Base-by-base conservation (phyloP, 352 stramenopile genomes). In the Phytopythium helicoides region DNA sequence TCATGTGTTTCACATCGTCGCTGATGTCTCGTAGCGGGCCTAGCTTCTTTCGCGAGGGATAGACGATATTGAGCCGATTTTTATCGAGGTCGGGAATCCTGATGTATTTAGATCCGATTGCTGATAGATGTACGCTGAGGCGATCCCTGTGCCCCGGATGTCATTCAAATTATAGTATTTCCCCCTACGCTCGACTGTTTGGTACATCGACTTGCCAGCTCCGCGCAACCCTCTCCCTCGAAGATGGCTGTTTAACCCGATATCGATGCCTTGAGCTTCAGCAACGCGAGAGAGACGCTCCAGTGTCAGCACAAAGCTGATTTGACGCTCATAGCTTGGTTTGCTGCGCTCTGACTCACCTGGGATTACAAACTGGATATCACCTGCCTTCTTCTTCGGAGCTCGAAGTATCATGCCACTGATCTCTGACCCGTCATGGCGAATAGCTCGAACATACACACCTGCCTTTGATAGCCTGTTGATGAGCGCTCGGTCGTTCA, bases 131-230 rank as follows among this genome's bases (percentile, higher is more conserved):
- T 42, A 56, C 1, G 47, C 56, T 4, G 11, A 36, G 0, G 49
- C 34, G 1, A 50, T 33, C 9, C 41, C 49, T 15, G 48, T 51
- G 18, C 56, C 56, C 21, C 53, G 49, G 23, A 63, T 63, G 10
- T 63, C 56, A 21, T 63, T 63, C 0, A 63, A 42, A 40, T 63
- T 63, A 36, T 63, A 63, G 14, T 35, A 49, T n/a, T 49, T 49
- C 4, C 23, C 6, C 36, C 42, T 21, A 23, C 23, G 22, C 23
- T 37, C 42, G 42, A 48, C 26, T 11, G 0, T 36, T 10, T 34
- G 23, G 16, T 48, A 48, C 15, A 48, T 36, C 3, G 41, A 36
- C 23, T 18, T 48, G 3, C 42, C 42, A 18, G 42, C 42, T 36
- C 38, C 38, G 22, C 23, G 19, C 38, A 45, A 45, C 14, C 38